A percentile compares a stretch with the other conserved stretches of the same genome.
phyloP scores from a whole-genome alignment of 2,329 filamentous ascomycete genomes.

The Microsporum canis region DNA sequence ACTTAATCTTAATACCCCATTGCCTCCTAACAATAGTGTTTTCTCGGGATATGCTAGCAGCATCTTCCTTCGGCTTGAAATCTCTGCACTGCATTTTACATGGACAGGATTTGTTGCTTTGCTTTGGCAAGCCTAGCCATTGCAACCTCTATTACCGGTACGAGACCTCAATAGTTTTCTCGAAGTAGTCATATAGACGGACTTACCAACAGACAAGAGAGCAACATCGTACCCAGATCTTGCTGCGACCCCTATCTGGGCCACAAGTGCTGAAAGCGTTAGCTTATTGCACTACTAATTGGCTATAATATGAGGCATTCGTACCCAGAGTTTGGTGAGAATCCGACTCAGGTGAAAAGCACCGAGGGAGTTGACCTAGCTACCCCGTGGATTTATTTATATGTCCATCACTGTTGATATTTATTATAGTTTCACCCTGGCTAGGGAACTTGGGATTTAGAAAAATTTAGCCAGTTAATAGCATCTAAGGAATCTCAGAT shows the following conservation, averaged over 20 bases:
- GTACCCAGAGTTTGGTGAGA: not conserved
- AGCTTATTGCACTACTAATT: not conserved
- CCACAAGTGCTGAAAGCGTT: not conserved
- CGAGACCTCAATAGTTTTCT: not conserved
- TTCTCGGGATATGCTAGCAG: no score
- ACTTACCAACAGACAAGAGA: not conserved
- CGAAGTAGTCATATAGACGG: not conserved
- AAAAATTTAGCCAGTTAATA: no score
- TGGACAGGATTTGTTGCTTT: not conserved
- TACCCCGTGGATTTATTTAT: not conserved
- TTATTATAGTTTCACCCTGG: no score
- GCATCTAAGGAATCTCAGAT: no score
- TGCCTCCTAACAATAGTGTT: no score
- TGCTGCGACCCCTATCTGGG: not conserved
- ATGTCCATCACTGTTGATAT: no score
- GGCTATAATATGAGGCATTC: not conserved
- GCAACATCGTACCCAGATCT: not conserved
- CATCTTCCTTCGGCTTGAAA: no score
- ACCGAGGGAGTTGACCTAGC: not conserved
- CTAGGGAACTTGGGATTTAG: no score
- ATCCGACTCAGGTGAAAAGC: not conserved
- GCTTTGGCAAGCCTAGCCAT: not conserved
- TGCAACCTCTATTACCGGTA: not conserved
- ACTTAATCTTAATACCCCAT: no score
- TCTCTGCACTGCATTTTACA: no score